A percentile compares a stretch with the other conserved stretches of the same genome.
Conservation (phyloP, 1,284 basidiomycete species). For the Ustilago cynodontis region DNA sequence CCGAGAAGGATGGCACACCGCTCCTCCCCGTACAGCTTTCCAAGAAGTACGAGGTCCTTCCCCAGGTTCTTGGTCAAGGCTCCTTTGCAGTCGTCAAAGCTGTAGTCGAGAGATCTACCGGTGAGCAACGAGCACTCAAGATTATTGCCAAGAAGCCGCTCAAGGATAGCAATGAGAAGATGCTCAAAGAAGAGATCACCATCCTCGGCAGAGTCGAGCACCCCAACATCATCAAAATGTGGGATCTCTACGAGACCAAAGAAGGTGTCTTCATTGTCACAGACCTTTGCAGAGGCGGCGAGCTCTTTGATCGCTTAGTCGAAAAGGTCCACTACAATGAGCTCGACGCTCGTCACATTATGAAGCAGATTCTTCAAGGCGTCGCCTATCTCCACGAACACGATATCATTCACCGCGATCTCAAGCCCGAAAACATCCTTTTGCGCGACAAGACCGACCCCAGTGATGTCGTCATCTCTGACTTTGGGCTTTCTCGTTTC, state of each 20-base stretch:
- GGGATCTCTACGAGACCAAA: slow-evolving; percentile 68
- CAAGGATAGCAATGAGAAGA: slow-evolving; percentile 64
- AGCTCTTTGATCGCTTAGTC: slow-evolving; percentile 68
- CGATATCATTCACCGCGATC: slow-evolving; percentile 67
- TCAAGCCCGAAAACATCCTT: slow-evolving; percentile 69
- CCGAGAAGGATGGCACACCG: slow-evolving; percentile 62
- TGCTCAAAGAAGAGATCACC: slow-evolving; percentile 66
- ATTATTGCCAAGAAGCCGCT: slow-evolving; percentile 68
- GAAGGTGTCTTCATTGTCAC: slow-evolving; percentile 69
- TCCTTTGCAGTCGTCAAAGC: slow-evolving; percentile 67
- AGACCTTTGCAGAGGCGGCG: slow-evolving; percentile 67
- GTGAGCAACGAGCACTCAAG: slow-evolving; percentile 65
- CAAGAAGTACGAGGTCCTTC: slow-evolving; percentile 62
- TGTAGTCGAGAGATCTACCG: slow-evolving; percentile 53
- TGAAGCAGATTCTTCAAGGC: slow-evolving; percentile 63
- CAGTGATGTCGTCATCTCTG: slow-evolving; percentile 65
- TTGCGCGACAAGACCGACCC: slow-evolving; percentile 57
- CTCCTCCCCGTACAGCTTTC: slow-evolving; percentile 60
- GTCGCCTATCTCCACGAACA: slow-evolving; percentile 66
- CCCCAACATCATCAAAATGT: slow-evolving; percentile 67
- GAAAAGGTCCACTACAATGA: slow-evolving; percentile 66
- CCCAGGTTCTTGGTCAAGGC: slow-evolving; percentile 62
- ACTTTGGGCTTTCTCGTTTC: slow-evolving; percentile 68
- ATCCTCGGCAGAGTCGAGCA: slow-evolving; percentile 65
- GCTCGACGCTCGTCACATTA: slow-evolving; percentile 65